Evolutionary conservation across 2,329 filamentous ascomycete species (phyloP), one percentile per base, ranked within the genome.

Genomic region (Trichoderma harzianum): DNA sequence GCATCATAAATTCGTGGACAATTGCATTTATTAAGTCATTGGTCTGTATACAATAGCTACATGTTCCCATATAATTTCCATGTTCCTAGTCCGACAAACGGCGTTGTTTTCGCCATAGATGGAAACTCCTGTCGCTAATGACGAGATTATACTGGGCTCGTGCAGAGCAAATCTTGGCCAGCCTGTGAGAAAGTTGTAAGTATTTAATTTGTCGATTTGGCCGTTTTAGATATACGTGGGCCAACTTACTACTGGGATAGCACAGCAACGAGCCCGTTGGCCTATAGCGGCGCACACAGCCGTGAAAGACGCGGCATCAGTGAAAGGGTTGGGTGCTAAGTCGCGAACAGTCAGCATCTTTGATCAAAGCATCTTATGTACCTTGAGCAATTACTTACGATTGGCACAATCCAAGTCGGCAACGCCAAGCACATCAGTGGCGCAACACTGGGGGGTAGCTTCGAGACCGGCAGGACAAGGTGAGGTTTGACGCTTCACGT

Each of bases 401-500:
- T 28, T 53, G 3, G 14, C 21, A 79, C 86, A 88, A 78, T 86
- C 77, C 53, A 87, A 78, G 76, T 83, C 82, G 24, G 82, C 82
- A 72, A 87, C 73, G 74, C 84, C 82, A 32, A 87, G 80, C 36
- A 87, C 79, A 73, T 87, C 81, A 64, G 83, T 83, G 7, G 83
- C 81, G 76, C 86, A 88, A 81, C 86, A 88, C 63, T 82, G 80
- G 5, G 83, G 76, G 51, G 74, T 80, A 69, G 76, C 73, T 47
- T 74, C 76, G 11, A 78, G 76, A 1, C 72, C 73, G 4, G 26
- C 24, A 8, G 75, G 69, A 73, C 79, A 79, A 43, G 57, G 39
- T 0, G 16, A 18, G 39, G 3, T 21, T 69, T n/a, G 39, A 43
- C 39, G 39, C 14, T 28, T 24, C 3, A 26, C 62, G 16, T 62